Evolutionary conservation across 2,329 filamentous ascomycete species (phyloP), one percentile per base, ranked within the genome.

Genomic region (Paecilomyces sp.): DNA sequence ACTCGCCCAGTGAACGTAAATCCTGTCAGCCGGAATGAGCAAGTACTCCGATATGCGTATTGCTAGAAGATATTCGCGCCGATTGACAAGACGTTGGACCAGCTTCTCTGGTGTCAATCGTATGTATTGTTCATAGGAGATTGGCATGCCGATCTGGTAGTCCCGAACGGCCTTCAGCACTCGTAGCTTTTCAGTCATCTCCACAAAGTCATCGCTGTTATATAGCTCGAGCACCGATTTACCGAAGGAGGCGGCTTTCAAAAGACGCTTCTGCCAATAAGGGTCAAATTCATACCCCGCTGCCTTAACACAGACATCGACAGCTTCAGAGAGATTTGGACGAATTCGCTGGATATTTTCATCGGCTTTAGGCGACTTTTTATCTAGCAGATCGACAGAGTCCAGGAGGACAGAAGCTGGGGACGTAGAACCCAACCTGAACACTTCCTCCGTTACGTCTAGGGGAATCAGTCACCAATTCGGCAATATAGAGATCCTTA

Each of bases 191-290:
- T 99, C 93, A 66, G 92, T 96, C 88, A 97, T 97, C 63, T 97
- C 93, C 58, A 99, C 94, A 75, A 97, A 99, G 65, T 99, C 93
- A 70, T 99, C 94, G 70, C 92, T 97, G 74, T 94, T 97, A 77
- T 97, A 99, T 12, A 97, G 87, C 68, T 97, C 94, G 3, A 99
- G 83, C 0, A 97, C 94, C 0, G 94, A 97, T 74, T 99, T 99
- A 62, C 94, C 94, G 72, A 97, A 97, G 0, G 93, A 97, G 0
- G 94, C 94, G 5, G 94, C 94, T 72, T 95, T 95, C n/a, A 99
- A 81, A 1, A 99, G 81, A 67, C 95, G 87, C 72, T 97, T 99
- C 71, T 99, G 94, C 91, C 92, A 96, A 70, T 93, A 87, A 1
- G 88, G 81, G 67, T 88, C 91, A 71, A 92, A 97, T 73, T 99